Evolutionary conservation across 306 rosid genomes (phyloP).

Genomic region (Vachellia pachyceras): DNA sequence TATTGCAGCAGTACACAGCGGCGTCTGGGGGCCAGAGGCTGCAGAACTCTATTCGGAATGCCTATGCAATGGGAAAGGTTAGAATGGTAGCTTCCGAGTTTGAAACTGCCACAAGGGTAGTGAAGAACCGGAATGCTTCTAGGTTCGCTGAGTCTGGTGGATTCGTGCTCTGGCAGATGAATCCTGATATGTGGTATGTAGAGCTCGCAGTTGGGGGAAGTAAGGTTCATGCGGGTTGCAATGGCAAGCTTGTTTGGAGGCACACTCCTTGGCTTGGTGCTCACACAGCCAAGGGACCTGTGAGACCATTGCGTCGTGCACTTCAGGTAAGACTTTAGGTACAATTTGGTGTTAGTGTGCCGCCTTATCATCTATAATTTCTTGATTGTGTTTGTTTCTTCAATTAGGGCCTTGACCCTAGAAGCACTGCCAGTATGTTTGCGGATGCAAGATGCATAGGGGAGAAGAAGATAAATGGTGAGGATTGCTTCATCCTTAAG

Average conservation of each 20-base stretch:
- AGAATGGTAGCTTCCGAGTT: conserved; percentile 97
- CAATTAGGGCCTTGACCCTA: conserved; percentile 92
- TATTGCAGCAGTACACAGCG: conserved; percentile 94
- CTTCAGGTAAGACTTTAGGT: conserved; percentile 69
- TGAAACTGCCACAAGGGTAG: conserved; percentile 87
- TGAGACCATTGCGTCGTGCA: conserved; percentile 94
- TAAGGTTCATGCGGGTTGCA: conserved; percentile 98
- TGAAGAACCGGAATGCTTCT: conserved; percentile 72
- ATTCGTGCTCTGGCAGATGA: conserved; percentile 99
- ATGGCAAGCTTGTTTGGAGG: conserved; percentile 97
- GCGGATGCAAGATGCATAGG: conserved; percentile 90
- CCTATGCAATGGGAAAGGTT: conserved; percentile 97
- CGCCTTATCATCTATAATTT: not conserved
- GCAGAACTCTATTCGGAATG: conserved; percentile 79
- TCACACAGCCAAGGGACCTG: conserved; percentile 96
- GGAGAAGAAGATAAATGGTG: conserved; percentile 88
- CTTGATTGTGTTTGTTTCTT: conserved; percentile 20
- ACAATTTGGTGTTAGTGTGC: not conserved
- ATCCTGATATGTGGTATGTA: conserved; percentile 99
- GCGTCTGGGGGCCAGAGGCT: conserved; percentile 95
- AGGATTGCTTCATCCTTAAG: conserved; percentile 98
- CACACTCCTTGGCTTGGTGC: conserved; percentile 99
- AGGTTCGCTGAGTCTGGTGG: conserved; percentile 92
- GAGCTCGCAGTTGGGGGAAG: conserved; percentile 97
- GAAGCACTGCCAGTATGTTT: conserved; percentile 94